Evolutionary conservation across 371 early-diverging fungal genomes (phyloP), one percentile per base, ranked within the genome.

Genomic region (Lichtheimia ramosa): DNA sequence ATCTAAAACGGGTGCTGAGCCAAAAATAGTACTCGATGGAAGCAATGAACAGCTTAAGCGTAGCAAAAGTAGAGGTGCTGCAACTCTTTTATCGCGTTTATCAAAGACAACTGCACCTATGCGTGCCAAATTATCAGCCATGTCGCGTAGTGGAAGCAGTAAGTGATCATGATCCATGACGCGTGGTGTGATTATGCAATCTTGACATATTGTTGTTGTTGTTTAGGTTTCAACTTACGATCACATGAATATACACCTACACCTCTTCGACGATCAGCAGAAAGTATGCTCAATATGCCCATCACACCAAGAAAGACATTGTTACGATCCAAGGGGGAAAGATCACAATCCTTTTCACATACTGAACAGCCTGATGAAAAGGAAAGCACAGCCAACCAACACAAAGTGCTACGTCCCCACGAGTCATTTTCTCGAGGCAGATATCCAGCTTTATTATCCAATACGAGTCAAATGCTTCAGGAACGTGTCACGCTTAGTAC

Each of bases 381-480:
- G 34, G 10, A 69, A 50, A 65, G 62, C 2, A 15, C 24, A 24
- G 14, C 56, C 23, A n/a, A 51, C 34, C 24, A 54, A 4, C 21
- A 54, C 13, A 65, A 61, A 15, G 51, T 43, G 1, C 59, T 63
- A 6, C 54, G 16, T 41, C 60, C 18, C 25, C 58, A 56, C 66
- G 56, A 48, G 49, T 43, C 10, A 16, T 49, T 42, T 54, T 61
- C 39, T 25, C 42, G 39, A 68, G 65, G 16, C 75, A 81, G 21
- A 42, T 89, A 94, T 53, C 92, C 94, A 4, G 94, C 95, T 3
- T 70, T 95, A 62, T 83, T 95, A 12, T 92, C 92, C 4, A 78
- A 88, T 43, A 90, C 94, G 14, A 90, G 94, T 3, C 74, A 75
- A n/a, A 84, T 86, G 2, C 91, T 96, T 65, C 79, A 81, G 20